phyloP scores from a whole-genome alignment of 768 basidiomycete species.

The Pilatotrama ljubarskyi region DNA sequence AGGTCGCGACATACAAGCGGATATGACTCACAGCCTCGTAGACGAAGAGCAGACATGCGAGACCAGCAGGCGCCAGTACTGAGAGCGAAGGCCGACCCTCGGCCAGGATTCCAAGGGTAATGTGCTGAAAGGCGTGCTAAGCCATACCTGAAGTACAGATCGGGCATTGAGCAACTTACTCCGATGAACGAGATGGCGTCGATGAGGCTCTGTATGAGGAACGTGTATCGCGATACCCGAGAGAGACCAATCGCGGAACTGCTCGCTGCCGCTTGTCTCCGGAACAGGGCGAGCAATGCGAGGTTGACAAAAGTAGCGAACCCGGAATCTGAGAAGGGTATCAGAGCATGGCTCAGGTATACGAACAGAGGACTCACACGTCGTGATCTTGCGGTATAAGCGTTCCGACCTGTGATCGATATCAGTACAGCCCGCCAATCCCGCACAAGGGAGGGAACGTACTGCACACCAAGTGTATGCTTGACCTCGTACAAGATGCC shows the following conservation, averaged over 20 bases:
- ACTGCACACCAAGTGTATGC: conserved; percentile 73
- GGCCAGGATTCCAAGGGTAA: conserved; percentile 84
- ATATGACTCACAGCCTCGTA: conserved; percentile 73
- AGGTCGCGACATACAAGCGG: not conserved
- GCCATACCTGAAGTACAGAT: not conserved
- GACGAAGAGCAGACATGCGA: conserved; percentile 77
- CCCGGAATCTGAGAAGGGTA: conserved; percentile 61
- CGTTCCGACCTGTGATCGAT: conserved; percentile 28
- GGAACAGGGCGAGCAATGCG: conserved; percentile 61
- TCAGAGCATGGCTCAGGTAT: not conserved
- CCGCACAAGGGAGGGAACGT: conserved; percentile 10
- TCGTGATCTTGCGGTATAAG: conserved; percentile 47
- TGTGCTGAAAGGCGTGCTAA: conserved; percentile 45
- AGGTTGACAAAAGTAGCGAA: conserved; percentile 67
- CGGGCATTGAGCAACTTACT: conserved; percentile 28
- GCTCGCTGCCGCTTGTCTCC: conserved; percentile 73
- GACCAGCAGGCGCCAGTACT: conserved; percentile 79
- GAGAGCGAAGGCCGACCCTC: conserved; percentile 82
- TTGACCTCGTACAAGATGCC: conserved; percentile 70
- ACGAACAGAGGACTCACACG: conserved; percentile 37
- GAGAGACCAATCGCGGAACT: conserved; percentile 78
- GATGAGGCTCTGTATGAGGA: conserved; percentile 74
- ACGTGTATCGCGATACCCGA: conserved; percentile 81
- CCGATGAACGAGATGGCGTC: conserved; percentile 87
- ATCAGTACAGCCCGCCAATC: not conserved